Conservation (phyloP, 441 rosid species). For the Rhodomyrtus psidioides region DNA sequence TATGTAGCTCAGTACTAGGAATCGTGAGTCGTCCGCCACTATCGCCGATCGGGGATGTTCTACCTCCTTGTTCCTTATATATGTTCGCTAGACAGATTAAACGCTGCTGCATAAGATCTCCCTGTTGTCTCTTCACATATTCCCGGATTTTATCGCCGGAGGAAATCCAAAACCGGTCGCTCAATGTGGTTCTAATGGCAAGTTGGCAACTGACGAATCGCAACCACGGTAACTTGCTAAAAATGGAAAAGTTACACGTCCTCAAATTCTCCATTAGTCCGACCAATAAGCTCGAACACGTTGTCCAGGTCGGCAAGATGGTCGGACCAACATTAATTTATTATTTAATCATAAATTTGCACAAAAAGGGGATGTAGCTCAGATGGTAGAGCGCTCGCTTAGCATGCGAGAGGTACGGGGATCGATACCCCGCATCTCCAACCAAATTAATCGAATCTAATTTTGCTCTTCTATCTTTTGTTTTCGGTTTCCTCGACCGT, state of each 20-base stretch:
- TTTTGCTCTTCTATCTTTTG: neutral
- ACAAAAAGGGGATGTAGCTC: constrained; percentile 11
- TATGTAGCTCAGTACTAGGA: neutral
- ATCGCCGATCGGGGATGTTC: neutral
- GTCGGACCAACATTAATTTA: too few species aligned
- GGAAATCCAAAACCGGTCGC: neutral
- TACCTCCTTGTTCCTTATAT: neutral
- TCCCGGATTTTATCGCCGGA: neutral
- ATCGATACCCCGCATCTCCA: constrained; percentile 13
- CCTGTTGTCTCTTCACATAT: neutral
- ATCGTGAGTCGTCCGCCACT: neutral
- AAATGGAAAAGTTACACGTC: neutral
- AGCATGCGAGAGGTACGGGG: constrained; percentile 12
- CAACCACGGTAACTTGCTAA: neutral
- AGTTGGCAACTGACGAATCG: neutral
- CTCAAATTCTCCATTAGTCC: neutral
- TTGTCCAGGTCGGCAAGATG: neutral
- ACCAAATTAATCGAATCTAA: rapidly evolving
- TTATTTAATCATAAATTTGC: rapidly evolving
- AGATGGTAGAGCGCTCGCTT: constrained; percentile 13
- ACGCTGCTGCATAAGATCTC: neutral
- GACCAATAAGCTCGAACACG: neutral
- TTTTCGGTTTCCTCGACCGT: neutral
- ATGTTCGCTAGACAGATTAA: neutral
- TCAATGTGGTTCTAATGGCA: neutral